Conservation (phyloP, 148 eudicot genomes). For the Amaranthus palmeri region DNA sequence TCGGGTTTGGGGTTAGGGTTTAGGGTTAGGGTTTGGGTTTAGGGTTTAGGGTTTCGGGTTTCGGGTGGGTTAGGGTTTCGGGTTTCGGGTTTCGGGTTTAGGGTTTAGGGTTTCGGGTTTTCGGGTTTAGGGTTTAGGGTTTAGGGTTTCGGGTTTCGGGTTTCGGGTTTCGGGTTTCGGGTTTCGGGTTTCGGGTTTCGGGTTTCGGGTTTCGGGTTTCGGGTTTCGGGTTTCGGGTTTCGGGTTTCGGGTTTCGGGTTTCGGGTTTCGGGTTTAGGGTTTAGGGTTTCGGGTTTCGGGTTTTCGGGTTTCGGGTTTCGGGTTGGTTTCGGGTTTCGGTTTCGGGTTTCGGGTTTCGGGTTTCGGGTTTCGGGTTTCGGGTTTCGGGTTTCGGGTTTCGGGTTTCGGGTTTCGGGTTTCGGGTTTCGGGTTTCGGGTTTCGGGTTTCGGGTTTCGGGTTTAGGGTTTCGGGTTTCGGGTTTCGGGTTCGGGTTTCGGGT, state of each 20-base stretch:
- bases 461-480: slow-evolving; percentile 13
- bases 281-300: slow-evolving; percentile 18
- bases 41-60: slow-evolving; percentile 5
- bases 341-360: slow-evolving; percentile 17
- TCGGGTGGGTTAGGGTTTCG: slow-evolving; percentile 5
- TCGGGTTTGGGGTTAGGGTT: slow-evolving; percentile 9
- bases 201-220: slow-evolving; percentile 13
- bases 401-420: slow-evolving; percentile 2
- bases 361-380: slow-evolving; percentile 8
- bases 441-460: slow-evolving; percentile 10
- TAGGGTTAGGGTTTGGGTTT: slow-evolving; percentile 8
- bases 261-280: slow-evolving; percentile 13
- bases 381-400: slow-evolving; percentile 4
- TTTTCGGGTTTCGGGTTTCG: slow-evolving; percentile 11
- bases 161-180: slow-evolving; percentile 12
- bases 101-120: neutral
- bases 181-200: neutral
- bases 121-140: neutral
- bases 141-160: slow-evolving; percentile 3
- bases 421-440: slow-evolving; percentile 7
- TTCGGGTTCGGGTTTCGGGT: slow-evolving; percentile 12
- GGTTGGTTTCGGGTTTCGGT: slow-evolving; percentile 19
- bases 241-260: slow-evolving; percentile 7
- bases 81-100: neutral
- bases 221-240: too few relatives aligned